phyloP scores from a whole-genome alignment of 345 rosid genomes.

The Brassica nigra region DNA sequence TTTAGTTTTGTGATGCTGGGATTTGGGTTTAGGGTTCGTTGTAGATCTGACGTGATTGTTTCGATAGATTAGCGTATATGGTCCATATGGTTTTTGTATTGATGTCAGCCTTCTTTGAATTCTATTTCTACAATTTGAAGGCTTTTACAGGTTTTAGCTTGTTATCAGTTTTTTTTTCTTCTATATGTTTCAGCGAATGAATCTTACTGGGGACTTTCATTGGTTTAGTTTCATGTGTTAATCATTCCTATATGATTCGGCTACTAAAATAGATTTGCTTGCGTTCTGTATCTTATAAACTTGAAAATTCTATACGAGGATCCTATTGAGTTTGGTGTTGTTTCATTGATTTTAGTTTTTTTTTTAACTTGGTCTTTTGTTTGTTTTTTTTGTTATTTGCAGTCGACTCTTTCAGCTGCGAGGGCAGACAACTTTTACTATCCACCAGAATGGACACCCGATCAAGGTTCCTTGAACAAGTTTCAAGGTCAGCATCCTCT shows the following conservation, averaged over 20 bases:
- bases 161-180: too few relatives aligned
- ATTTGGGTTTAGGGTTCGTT: conserved; percentile 20
- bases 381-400: conserved; percentile 38
- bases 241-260: not conserved
- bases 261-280: not conserved
- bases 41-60: not conserved
- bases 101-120: too few relatives aligned
- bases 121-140: too few relatives aligned
- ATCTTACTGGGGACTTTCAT: not conserved
- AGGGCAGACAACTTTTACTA: conserved; percentile 97
- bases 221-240: not conserved
- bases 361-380: not conserved
- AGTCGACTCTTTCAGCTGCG: conserved; percentile 97
- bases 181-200: too few relatives aligned
- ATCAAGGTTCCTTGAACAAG: conserved; percentile 93
- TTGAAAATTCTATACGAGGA: not conserved
- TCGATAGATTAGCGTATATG: too few relatives aligned
- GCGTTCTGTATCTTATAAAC: not conserved
- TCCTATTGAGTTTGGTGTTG: not conserved
- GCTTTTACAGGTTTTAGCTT: too few relatives aligned
- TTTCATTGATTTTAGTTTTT: not conserved
- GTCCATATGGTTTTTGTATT: too few relatives aligned
- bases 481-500: conserved; percentile 96
- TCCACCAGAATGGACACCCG: conserved; percentile 95
- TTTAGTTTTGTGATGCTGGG: not conserved